Evolutionary conservation across 768 basidiomycete genomes (phyloP).

Genomic region (Boletellus ananiceps): DNA sequence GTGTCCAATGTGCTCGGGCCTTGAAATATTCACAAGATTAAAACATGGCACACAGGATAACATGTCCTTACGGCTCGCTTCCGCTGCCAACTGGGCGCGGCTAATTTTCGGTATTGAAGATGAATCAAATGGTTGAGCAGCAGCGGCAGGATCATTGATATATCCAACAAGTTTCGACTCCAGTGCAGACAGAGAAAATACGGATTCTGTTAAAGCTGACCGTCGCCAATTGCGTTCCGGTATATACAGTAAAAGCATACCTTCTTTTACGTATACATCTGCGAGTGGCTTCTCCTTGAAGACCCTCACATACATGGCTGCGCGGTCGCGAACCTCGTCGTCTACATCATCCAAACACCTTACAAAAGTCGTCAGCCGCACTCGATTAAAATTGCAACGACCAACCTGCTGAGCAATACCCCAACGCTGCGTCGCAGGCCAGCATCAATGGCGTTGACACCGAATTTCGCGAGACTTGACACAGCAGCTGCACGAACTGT

Average conservation of each 20-base stretch:
- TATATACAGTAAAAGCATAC: constrained; percentile 38
- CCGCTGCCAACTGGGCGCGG: constrained; percentile 85
- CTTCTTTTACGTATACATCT: constrained; percentile 87
- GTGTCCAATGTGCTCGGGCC: constrained; percentile 86
- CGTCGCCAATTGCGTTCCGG: neutral
- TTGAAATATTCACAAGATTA: constrained; percentile 27
- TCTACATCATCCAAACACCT: constrained; percentile 98
- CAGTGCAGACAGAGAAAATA: constrained; percentile 85
- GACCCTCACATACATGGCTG: constrained; percentile 87
- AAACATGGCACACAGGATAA: constrained; percentile 5
- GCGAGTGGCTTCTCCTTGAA: constrained; percentile 78
- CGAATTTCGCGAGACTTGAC: constrained; percentile 92
- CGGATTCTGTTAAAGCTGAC: constrained; percentile 62
- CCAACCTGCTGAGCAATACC: constrained; percentile 80
- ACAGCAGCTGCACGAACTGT: constrained; percentile 97
- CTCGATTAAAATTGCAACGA: neutral
- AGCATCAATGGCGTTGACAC: constrained; percentile 78
- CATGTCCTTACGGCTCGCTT: constrained; percentile 67
- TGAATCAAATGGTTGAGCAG: constrained; percentile 74
- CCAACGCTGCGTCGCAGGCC: constrained; percentile 79
- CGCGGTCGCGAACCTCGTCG: constrained; percentile 97
- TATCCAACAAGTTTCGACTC: constrained; percentile 93
- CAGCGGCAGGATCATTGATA: constrained; percentile 74
- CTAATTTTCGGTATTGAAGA: constrained; percentile 91
- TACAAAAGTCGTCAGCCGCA: constrained; percentile 5